Evolutionary conservation across 129 eudicot species (phyloP), one percentile per base, ranked within the genome.

Genomic region (Helianthus tuberosus): DNA sequence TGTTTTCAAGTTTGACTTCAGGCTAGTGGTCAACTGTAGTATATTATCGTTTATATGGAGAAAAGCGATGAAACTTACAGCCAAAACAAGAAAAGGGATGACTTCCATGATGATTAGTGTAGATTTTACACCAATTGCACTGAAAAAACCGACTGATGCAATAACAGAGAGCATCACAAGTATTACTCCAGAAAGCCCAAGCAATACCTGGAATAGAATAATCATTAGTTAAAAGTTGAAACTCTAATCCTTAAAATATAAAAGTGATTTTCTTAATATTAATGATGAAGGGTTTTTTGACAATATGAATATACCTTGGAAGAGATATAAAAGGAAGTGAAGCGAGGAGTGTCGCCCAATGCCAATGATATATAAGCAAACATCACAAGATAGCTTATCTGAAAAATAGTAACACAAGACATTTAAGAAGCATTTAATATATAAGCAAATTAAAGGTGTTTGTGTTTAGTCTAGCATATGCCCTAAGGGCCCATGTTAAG

Each of bases 21-120:
- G 48, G 54, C 49, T 61, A 61, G 52, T 61, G 49, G 29, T 61
- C 57, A 62, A 61, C 32, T 73, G 23, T 20, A 20, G 23, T 20
- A 20, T 20, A 0, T 20, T 20, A 20, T 20, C 23, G 23, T 20
- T 20, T 47, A 58, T 59, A 43, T 13, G 17, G 13, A 11, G 48
- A 61, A 36, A 32, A 61, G 41, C 17, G 17, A 53, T 66, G 29
- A 61, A 76, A 74, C 99, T 85, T 89, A 95, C 99, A 51, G 99
- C 99, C 80, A 91, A 77, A 80, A 95, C 99, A 85, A 95, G 99
- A 68, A 95, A 95, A 68, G 99, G 99, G 81, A 95, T 91, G 86
- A 95, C 99, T 95, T 95, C 99, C 99, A 95, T 91, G 76, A 95
- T 95, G 82, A 95, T 95, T 14, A 95, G 94, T 52, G 99, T 95